Evolutionary conservation across 139 green algal species (phyloP).

Genomic region (Edaphochlamys debaryana): DNA sequence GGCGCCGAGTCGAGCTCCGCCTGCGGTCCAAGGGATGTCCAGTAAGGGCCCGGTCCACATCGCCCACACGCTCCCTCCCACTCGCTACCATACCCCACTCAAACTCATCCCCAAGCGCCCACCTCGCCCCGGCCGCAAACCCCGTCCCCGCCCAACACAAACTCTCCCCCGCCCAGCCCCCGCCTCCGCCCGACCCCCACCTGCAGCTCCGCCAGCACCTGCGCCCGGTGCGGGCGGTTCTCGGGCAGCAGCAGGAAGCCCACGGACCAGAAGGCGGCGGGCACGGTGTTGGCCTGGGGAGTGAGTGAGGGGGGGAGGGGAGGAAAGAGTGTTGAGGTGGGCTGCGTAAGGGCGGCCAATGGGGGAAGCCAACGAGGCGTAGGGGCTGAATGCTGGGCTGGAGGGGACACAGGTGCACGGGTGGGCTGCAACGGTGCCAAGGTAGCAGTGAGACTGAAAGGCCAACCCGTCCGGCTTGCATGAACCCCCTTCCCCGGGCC

Average conservation of each 20-base stretch:
- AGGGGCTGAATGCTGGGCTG: too few relatives aligned
- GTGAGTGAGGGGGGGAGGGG: neutral
- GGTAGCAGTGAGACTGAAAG: too few relatives aligned
- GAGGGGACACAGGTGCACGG: neutral
- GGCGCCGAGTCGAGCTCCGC: neutral
- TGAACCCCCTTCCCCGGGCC: neutral
- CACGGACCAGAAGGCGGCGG: conserved; percentile 72
- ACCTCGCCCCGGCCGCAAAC: too few relatives aligned
- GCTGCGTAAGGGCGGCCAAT: too few relatives aligned
- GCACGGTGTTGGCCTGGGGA: conserved; percentile 73
- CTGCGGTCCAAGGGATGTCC: too few relatives aligned
- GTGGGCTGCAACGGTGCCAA: too few relatives aligned
- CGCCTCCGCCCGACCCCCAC: neutral
- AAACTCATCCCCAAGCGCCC: too few relatives aligned
- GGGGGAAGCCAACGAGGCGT: neutral
- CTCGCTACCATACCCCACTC: too few relatives aligned
- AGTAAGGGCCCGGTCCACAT: neutral
- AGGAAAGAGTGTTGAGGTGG: neutral
- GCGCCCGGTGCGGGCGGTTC: conserved; percentile 45
- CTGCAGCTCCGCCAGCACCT: conserved; percentile 57
- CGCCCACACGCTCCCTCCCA: too few relatives aligned
- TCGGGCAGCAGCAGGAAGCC: conserved; percentile 78
- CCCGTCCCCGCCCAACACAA: too few relatives aligned
- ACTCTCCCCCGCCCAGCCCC: neutral
- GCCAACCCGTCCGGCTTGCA: too few relatives aligned